Evolutionary conservation across 176 grass and related monocot species (phyloP).

Genomic region (Oryza nivara): DNA sequence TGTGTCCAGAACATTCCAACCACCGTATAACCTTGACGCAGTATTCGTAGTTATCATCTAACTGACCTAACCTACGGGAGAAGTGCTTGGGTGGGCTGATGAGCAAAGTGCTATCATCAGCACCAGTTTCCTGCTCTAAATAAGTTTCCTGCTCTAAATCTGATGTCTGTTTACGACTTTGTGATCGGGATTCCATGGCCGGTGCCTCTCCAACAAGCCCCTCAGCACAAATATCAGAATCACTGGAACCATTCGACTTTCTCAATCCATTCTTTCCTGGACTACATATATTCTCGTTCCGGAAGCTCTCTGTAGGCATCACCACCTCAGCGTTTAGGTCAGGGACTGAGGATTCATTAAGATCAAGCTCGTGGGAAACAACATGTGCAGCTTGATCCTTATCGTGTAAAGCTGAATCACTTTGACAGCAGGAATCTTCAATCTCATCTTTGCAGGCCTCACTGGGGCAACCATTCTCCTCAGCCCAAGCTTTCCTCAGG

Average conservation of each 20-base stretch:
- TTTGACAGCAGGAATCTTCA: constrained; percentile 75
- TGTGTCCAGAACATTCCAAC: constrained; percentile 74
- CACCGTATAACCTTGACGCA: constrained; percentile 75
- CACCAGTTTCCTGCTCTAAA: constrained; percentile 60
- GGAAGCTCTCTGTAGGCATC: constrained; percentile 57
- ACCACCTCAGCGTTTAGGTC: constrained; percentile 89
- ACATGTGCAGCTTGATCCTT: constrained; percentile 44
- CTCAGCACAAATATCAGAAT: constrained; percentile 52
- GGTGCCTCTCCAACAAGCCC: constrained; percentile 48
- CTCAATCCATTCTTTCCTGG: constrained; percentile 58
- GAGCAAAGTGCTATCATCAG: constrained; percentile 51
- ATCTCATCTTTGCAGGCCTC: constrained; percentile 63
- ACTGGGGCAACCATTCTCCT: constrained; percentile 68
- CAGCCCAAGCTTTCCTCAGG: constrained; percentile 64
- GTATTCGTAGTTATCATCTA: constrained; percentile 87
- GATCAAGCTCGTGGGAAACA: constrained; percentile 57
- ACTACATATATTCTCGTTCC: constrained; percentile 55
- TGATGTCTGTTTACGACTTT: constrained; percentile 54
- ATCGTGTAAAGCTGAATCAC: constrained; percentile 55
- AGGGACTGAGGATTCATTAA: constrained; percentile 77
- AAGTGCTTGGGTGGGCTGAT: constrained; percentile 49
- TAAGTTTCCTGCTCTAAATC: constrained; percentile 59
- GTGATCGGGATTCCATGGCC: constrained; percentile 65
- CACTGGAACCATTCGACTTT: constrained; percentile 60
- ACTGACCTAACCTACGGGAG: constrained; percentile 58